These are phyloP conservation scores for Melampsora americana DNA, from an alignment of 1,284 basidiomycete genomes.

Conservation along the genomic window DNA sequence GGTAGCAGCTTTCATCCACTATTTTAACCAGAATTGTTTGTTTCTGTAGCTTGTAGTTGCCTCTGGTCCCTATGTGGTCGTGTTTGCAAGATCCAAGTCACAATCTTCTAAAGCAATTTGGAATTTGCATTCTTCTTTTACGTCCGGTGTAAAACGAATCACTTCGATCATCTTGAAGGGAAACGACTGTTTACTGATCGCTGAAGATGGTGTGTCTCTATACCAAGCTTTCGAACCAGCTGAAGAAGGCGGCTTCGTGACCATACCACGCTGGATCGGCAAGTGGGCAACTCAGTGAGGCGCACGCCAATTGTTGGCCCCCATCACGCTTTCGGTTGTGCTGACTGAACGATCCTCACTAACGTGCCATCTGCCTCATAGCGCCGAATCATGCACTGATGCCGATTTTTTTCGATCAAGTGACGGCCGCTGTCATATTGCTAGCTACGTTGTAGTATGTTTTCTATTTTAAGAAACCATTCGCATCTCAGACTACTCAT, in stretches of 20 bases:
- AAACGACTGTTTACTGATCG: conserved; percentile 18
- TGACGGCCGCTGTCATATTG: conserved; percentile 25
- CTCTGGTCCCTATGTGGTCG: conserved; percentile 16
- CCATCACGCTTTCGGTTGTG: neutral
- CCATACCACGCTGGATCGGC: conserved; percentile 27
- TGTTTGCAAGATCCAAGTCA: conserved; percentile 22
- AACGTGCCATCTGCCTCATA: neutral
- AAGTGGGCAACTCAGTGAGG: conserved; percentile 22
- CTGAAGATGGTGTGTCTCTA: conserved; percentile 28
- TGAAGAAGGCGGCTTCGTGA: neutral
- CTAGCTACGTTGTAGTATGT: conserved; percentile 11
- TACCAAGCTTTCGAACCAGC: conserved; percentile 17
- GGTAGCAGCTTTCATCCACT: neutral
- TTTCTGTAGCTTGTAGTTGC: conserved; percentile 17
- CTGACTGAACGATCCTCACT: conserved; percentile 6
- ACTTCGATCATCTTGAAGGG: conserved; percentile 13
- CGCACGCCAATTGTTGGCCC: neutral
- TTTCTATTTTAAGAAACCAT: neutral
- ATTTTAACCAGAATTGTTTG: neutral
- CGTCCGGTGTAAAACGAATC: conserved; percentile 12
- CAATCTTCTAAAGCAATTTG: conserved; percentile 7
- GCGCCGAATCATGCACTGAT: conserved; percentile 24
- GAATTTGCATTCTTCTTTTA: conserved; percentile 40
- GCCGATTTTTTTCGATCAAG: conserved; percentile 20
- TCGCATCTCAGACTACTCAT: no score